Base-by-base conservation (phyloP, 1,284 basidiomycete species). In the Cystobasidium slooffiae region DNA sequence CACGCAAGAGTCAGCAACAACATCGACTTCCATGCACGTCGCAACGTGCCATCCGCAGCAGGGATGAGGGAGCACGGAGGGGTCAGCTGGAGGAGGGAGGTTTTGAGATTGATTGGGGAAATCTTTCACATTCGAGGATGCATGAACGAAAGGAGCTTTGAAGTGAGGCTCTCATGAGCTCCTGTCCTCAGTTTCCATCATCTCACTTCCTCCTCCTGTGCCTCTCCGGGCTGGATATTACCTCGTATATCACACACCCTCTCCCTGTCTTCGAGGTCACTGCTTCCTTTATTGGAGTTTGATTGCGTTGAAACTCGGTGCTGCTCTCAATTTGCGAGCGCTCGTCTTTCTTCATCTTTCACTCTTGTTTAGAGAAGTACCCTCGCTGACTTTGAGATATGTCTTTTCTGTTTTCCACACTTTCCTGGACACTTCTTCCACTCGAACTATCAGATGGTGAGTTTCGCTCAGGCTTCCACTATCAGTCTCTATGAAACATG, bases 261-360 rank as follows among this genome's bases (percentile, higher is more conserved):
- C 64, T 66, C 51, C 64, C 64, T 66, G 64, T 66, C 64, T 66
- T 66, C 64, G 64, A 66, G 64, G 64, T 66, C 64, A 66, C 64
- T 66, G 64, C 64, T 66, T 55, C 37, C 47, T 55, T 43, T 37
- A 46, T 47, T 51, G 44, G 51, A 52, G 51, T 22, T 39, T 31
- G 49, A 20, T 66, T 51, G 44, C 31, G 41, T 43, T 10, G 31
- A 20, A 22, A 53, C 64, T 52, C 24, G 64, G 24, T 65, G 62
- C 62, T 46, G 10, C 18, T 20, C 37, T 39, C 12, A 2, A 31
- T 5, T 31, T 31, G 31, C 31, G 31, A 24, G 46, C 64, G 41
- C 64, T 67, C n/a, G 49, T 22, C 46, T 46, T 31, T 31, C 44
- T 39, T 47, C 39, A 47, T 49, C 18, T 22, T 52, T 43, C 64